These are phyloP conservation scores for Hansenula lynferdii DNA, from an alignment of 1,139 yeast genomes.

Conservation along the genomic window DNA sequence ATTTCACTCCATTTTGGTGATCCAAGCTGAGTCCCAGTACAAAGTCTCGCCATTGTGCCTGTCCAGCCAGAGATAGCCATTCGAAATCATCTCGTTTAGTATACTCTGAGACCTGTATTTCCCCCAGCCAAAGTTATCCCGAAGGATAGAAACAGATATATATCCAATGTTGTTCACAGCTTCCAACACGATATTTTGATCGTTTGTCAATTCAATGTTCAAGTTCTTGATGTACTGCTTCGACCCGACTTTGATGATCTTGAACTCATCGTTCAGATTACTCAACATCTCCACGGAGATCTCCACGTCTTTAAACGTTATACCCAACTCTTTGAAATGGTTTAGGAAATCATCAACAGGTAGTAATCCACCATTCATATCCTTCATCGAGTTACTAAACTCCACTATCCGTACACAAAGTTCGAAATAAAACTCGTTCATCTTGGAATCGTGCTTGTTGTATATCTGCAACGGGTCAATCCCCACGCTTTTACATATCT, in stretches of 20 bases:
- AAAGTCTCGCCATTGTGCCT: constrained; percentile 35
- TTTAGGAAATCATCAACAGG: constrained; percentile 11
- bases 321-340: constrained; percentile 8
- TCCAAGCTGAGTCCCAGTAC: constrained; percentile 38
- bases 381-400: constrained; percentile 12
- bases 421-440: constrained; percentile 20
- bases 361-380: constrained; percentile 20
- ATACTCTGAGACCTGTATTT: constrained; percentile 41
- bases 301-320: constrained; percentile 16
- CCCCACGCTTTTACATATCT: constrained; percentile 16
- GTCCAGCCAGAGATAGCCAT: constrained; percentile 59
- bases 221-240: constrained; percentile 27
- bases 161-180: constrained; percentile 50
- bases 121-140: constrained; percentile 56
- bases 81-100: constrained; percentile 52
- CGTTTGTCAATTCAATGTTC: constrained; percentile 31
- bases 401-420: constrained; percentile 17
- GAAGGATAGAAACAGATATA: constrained; percentile 39
- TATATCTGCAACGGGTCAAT: constrained; percentile 19
- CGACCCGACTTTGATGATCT: constrained; percentile 28
- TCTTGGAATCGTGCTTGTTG: constrained; percentile 10
- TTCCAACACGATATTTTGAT: constrained; percentile 46
- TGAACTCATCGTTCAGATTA: constrained; percentile 27
- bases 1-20: constrained; percentile 4
- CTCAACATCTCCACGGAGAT: constrained; percentile 10